Conservation (phyloP, 1,284 basidiomycete genomes). For the Rhodotorula sp. region DNA sequence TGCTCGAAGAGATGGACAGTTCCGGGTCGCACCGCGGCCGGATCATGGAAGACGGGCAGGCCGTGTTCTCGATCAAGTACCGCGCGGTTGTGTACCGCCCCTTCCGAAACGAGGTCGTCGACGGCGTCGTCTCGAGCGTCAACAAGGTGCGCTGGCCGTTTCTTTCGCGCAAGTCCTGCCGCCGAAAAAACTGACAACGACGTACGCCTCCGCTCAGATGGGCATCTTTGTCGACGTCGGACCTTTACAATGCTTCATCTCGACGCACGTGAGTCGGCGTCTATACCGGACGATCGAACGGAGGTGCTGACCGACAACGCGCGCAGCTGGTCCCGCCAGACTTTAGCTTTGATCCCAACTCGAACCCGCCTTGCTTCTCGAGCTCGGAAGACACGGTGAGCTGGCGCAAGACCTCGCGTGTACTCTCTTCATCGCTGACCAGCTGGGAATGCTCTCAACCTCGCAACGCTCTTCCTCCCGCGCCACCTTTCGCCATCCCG, state of each 20-base stretch:
- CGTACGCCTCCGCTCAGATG: slow-evolving; percentile 67
- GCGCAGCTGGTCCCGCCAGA: slow-evolving; percentile 84
- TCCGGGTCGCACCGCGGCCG: slow-evolving; percentile 50
- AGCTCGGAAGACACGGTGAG: slow-evolving; percentile 71
- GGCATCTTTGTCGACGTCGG: slow-evolving; percentile 97
- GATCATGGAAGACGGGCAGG: slow-evolving; percentile 63
- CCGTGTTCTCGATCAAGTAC: slow-evolving; percentile 45
- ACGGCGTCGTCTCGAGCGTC: slow-evolving; percentile 92
- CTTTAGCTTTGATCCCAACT: slow-evolving; percentile 87
- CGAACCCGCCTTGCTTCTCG: slow-evolving; percentile 79
- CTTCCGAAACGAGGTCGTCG: slow-evolving; percentile 98
- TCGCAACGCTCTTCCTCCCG: neutral
- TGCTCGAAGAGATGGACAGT: slow-evolving; percentile 59
- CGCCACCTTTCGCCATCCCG: too few relatives aligned
- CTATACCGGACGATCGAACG: neutral
- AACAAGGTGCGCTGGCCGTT: slow-evolving; percentile 69
- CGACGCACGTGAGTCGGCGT: slow-evolving; percentile 72
- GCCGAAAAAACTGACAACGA: too few relatives aligned
- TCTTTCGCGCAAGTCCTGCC: fast-evolving
- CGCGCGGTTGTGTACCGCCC: slow-evolving; percentile 90
- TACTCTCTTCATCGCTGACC: neutral
- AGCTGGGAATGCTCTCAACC: neutral
- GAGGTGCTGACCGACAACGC: slow-evolving; percentile 12
- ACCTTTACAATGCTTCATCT: slow-evolving; percentile 86
- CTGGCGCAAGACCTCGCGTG: neutral